Evolutionary conservation across 768 basidiomycete genomes (phyloP).

Genomic region (Macrolepiota dolichaula): DNA sequence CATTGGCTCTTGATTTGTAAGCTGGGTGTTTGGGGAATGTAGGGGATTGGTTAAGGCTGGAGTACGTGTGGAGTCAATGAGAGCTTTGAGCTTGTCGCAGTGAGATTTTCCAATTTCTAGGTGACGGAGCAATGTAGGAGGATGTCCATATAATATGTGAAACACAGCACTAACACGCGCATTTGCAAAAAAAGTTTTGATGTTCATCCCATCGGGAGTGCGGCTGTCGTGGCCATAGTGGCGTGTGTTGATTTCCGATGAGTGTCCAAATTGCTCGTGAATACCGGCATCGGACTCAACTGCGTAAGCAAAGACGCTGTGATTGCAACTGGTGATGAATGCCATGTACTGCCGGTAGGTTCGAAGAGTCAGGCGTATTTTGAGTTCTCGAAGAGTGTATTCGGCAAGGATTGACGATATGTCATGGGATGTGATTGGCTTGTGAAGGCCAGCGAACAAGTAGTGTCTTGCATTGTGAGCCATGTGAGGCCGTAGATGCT

Average conservation of each 20-base stretch:
- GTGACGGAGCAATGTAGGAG: background rate
- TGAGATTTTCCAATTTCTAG: background rate
- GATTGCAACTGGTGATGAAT: slow-evolving; percentile 8
- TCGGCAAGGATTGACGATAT: background rate
- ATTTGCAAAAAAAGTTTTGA: slow-evolving; percentile 2
- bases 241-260: background rate
- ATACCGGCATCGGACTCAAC: background rate
- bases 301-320: background rate
- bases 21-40: too few relatives aligned
- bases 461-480: background rate
- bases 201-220: slow-evolving; percentile 11
- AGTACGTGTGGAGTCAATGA: too few relatives aligned
- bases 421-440: background rate
- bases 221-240: slow-evolving; percentile 15
- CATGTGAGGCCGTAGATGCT: background rate
- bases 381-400: background rate
- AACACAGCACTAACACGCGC: slow-evolving; percentile 14
- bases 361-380: background rate
- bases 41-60: too few relatives aligned
- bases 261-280: slow-evolving; percentile 14
- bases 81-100: background rate
- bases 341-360: slow-evolving; percentile 8
- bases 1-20: background rate
- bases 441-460: background rate
- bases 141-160: slow-evolving; percentile 13